Evolutionary conservation across 176 grass and related monocot species (phyloP), one percentile per base, ranked within the genome.

Genomic region (Leersia perrieri): DNA sequence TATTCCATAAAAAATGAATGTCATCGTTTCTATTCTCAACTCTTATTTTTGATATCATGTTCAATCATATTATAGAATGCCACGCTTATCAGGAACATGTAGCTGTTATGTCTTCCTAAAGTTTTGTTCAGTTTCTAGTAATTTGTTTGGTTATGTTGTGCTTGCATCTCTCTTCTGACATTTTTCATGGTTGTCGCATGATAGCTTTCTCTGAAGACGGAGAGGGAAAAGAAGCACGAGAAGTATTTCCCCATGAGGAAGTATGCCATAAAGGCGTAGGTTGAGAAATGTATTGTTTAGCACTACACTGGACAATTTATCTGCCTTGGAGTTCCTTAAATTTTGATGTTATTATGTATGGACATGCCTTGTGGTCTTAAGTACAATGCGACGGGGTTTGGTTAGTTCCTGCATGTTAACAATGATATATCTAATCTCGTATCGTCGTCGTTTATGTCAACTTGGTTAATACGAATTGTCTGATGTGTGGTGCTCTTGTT

Each of bases 191-290:
- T 67, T 63, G 4, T 25, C 58, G 28, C 36, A 6, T 63, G 12
- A 9, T 62, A 88, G 87, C 75, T 73, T 65, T 88, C 87, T 18
- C 70, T 88, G 81, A 88, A 88, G 75, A 88, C 86, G 0, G 86
- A 88, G 68, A 72, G 86, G 75, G 86, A 88, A 67, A 83, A 83
- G 60, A 88, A 88, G 74, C 44, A n/a, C 1, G 80, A 88, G 60
- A 88, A 88, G 61, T 88, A 88, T 12, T 88, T 88, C 38, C 74
- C 86, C 13, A 74, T 38, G 68, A 88, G 86, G 80, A 88, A 88
- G 75, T 88, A 88, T 49, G 80, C 86, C 18, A 79, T 83, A 58
- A 88, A 83, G 75, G 74, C 80, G 33, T 83, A 83, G 73, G 7
- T 72, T 23, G 57, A 68, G 47, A 86, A 75, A 73, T 66, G 76